Percentiles rank a stretch among this genome's conserved stretches.
These are phyloP conservation scores for Anethum foeniculum DNA, from an alignment of 140 eudicot species.

Conservation along the genomic window DNA sequence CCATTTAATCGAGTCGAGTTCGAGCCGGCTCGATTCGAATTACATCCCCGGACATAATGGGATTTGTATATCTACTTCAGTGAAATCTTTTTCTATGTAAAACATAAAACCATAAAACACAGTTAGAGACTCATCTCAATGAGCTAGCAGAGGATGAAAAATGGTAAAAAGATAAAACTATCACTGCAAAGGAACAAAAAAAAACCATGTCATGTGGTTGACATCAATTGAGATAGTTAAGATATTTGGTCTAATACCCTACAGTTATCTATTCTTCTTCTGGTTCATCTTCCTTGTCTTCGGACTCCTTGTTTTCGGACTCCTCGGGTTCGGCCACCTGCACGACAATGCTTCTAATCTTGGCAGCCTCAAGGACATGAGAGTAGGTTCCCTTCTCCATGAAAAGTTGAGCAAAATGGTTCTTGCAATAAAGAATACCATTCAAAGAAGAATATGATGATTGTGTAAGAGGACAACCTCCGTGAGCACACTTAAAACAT, in stretches of 20 bases:
- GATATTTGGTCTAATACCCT: not conserved
- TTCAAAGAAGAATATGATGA: slow-evolving; percentile 88
- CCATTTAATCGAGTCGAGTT: no score
- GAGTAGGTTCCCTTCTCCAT: slow-evolving; percentile 88
- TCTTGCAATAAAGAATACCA: slow-evolving; percentile 82
- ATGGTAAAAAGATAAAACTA: not conserved
- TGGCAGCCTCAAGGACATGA: slow-evolving; percentile 67
- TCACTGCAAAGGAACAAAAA: slow-evolving; percentile 2
- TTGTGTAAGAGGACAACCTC: slow-evolving; percentile 92
- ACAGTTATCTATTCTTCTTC: not conserved
- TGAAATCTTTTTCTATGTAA: no score
- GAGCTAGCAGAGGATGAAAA: not conserved
- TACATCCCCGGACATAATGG: no score
- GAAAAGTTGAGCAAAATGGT: slow-evolving; percentile 85
- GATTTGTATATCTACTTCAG: no score
- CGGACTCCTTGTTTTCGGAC: slow-evolving; percentile 4
- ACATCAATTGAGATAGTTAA: not conserved
- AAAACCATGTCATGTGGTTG: not conserved
- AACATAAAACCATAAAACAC: not conserved
- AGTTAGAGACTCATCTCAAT: not conserved
- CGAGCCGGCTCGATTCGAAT: no score
- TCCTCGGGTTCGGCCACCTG: slow-evolving; percentile 19
- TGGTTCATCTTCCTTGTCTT: not conserved
- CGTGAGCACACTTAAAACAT: slow-evolving; percentile 96
- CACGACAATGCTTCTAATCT: slow-evolving; percentile 21